Base-by-base conservation (phyloP, 1,284 basidiomycete species). In the Leccinum glutinopallens region DNA sequence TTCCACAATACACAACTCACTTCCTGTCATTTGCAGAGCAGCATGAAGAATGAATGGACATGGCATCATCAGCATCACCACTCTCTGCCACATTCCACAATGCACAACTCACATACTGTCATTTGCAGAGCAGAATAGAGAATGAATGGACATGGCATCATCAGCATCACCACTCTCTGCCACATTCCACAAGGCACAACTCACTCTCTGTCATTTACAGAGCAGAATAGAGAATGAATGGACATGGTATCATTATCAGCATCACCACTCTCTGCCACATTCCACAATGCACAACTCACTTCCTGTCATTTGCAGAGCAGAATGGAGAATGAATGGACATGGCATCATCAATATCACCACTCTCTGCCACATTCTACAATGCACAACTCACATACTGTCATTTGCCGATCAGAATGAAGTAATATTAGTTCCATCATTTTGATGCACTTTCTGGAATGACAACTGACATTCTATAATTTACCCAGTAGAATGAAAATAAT, bases 401-500 rank as follows among this genome's bases (percentile, higher is more conserved):
- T 53, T 53, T 22, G 10, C 13, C 3, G 5, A 35, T 10, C 22
- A 25, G 49, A 17, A 43, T 43, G 41, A n/a, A 43, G 17, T 43
- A 13, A 7, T 15, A 39, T 15, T 10, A n/a, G 17, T n/a, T 9
- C 1, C 4, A 43, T 43, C 1, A n/a, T 9, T 43, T 10, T 9
- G n/a, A 43, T 9, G n/a, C 5, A 46, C 10, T 8, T 41, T 15
- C 3, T 46, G 8, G 6, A 46, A 46, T 5, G 9, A 43, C 0
- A 17, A n/a, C n/a, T n/a, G n/a, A 46, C 43, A 9, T 5, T 5
- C 43, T 46, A 46, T 35, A 0, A 19, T n/a, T 46, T 7, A 8
- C 8, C 0, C 43, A 46, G 1, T n/a, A 2, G 8, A 0, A 46
- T 5, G 17, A n/a, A n/a, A n/a, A n/a, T 19, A n/a, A n/a, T 46